Evolutionary conservation across 331 rosid genomes (phyloP), one percentile per base, ranked within the genome.

Genomic region (Spiraea crenata): DNA sequence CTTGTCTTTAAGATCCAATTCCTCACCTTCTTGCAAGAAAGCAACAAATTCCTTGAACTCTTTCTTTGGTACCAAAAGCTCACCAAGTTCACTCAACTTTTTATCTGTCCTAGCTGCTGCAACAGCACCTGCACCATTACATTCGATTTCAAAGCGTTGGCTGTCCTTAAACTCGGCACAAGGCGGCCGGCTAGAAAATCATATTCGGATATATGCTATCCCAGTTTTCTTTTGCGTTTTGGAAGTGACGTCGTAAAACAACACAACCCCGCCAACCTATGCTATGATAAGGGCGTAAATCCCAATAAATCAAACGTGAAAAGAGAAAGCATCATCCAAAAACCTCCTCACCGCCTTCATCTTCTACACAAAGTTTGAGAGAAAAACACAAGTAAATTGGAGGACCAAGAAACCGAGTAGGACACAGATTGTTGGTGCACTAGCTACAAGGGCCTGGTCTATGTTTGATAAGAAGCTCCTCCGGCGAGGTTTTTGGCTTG

Each of bases 361-460:
- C n/a, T n/a, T n/a, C n/a, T n/a, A n/a, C n/a, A n/a, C n/a, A n/a
- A n/a, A n/a, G n/a, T n/a, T n/a, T n/a, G n/a, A n/a, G n/a, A n/a
- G n/a, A n/a, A n/a, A n/a, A n/a, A n/a, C n/a, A n/a, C n/a, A n/a
- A n/a, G n/a, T n/a, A n/a, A n/a, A n/a, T n/a, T 71, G 90, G 90
- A 75, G 86, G 84, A 64, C 81, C 86, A 74, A 86, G 81, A 56
- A 83, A n/a, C n/a, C n/a, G n/a, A n/a, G n/a, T n/a, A 86, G 0
- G 85, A 80, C 13, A 73, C 73, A 42, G 85, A 75, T 3, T 86
- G 84, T 73, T 77, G 82, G 74, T 80, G 80, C 54, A 76, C 88
- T n/a, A n/a, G n/a, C n/a, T 50, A 83, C 84, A 4, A 86, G 83
- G 8, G 84, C 54, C 15, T 76, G 14, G 44, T 86, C 85, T 57